These are phyloP conservation scores for Hericium erinaceus DNA, from an alignment of 768 basidiomycete genomes.

Conservation along the genomic window DNA sequence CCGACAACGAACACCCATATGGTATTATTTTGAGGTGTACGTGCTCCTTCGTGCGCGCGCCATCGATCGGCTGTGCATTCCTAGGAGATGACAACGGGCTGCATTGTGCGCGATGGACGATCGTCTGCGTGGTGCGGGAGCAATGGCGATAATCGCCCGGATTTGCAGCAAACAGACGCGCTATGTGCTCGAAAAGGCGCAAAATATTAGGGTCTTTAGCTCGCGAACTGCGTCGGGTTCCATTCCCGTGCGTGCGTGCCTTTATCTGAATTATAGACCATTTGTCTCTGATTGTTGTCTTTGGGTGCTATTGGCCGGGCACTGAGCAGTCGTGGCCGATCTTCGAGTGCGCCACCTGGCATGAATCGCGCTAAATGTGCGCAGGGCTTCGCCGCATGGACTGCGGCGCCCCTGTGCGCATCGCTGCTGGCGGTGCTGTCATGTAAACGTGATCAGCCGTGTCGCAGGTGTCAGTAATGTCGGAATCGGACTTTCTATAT, in stretches of 20 bases:
- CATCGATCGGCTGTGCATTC: slow-evolving; percentile 3
- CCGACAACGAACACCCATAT: neutral
- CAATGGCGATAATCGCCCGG: neutral
- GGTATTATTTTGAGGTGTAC: neutral
- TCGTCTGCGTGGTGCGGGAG: neutral
- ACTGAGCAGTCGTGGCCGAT: neutral
- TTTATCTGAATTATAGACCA: neutral
- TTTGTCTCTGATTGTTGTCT: neutral
- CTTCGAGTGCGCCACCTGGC: neutral
- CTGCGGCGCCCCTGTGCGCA: neutral
- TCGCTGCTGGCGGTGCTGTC: neutral
- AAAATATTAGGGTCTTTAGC: neutral
- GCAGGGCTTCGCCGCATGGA: neutral
- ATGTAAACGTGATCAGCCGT: neutral
- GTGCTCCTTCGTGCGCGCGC: neutral
- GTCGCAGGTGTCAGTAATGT: neutral
- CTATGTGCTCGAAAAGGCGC: neutral
- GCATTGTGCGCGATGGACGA: too few relatives aligned
- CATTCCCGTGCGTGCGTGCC: neutral
- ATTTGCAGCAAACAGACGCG: neutral
- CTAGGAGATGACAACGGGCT: neutral
- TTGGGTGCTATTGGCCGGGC: too few relatives aligned
- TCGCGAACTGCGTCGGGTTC: neutral
- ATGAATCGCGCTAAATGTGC: neutral
- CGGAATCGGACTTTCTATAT: neutral